Evolutionary conservation across 2,329 filamentous ascomycete species (phyloP), one percentile per base, ranked within the genome.

Genomic region (Claviceps capensis): DNA sequence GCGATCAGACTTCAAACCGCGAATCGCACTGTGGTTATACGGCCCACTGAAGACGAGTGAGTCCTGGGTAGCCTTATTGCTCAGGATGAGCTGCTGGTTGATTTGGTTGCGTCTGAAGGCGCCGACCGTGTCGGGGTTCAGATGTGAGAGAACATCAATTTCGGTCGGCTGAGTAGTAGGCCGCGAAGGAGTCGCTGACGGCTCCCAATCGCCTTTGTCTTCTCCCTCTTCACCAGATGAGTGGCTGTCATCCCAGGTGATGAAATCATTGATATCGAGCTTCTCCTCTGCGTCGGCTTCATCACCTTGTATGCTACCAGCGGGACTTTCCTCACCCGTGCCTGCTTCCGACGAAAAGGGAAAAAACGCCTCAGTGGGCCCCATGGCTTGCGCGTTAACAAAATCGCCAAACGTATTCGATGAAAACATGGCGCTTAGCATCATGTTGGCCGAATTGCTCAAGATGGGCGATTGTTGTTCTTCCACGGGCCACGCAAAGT

Each of bases 351-450:
- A 76, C 11, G 75, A 74, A 51, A 83, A 81, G 5, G 85, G 79
- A 60, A 86, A 89, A 65, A 88, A 89, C 7, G 85, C 84, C 66
- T 89, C 85, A 0, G 82, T 76, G 2, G 85, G 83, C 1, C 85
- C 85, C 61, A 87, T 74, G n/a, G 81, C 75, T 61, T 86, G 81
- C 5, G 78, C 79, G 57, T 77, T 76, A 65, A 81, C 70, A 53
- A 76, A 76, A 59, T 79, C 75, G 43, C 74, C 75, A 58, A 78
- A 77, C 0, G 75, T 72, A 55, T 75, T 74, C 52, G 71, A 72
- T 1, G 76, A 76, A 51, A 82, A 76, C 69, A 88, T 82, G 59
- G 82, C 83, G 48, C 83, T 83, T 69, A 90, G 81, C 85, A 90
- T 89, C 57, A 90, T 76, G 54, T 88, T 85, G 52, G 82, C 81